A percentile compares a stretch with the other conserved stretches of the same genome.
Evolutionary conservation across 768 basidiomycete species (phyloP).

Genomic region (Rhodosporidiobolus odoratus): DNA sequence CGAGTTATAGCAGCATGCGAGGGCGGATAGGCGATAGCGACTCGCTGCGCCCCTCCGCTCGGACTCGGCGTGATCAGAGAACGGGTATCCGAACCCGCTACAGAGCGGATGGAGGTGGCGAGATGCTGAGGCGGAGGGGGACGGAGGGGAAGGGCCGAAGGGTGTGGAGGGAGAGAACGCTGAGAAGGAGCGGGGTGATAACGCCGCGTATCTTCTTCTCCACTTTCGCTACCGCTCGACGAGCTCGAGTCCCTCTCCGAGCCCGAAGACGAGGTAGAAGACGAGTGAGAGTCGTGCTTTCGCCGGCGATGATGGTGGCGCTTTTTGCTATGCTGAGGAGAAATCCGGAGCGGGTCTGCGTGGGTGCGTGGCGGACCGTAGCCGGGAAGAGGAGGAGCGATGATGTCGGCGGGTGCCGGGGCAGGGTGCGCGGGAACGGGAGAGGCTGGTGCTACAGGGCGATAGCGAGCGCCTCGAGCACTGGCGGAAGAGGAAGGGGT

Average conservation of each 20-base stretch:
- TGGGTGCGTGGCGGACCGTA: constrained; percentile 31
- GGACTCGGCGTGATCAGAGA: not conserved
- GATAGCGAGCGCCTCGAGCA: not conserved
- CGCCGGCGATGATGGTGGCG: not conserved
- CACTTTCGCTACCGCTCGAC: not conserved
- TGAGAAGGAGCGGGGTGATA: constrained; percentile 4
- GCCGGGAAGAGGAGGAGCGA: constrained; percentile 27
- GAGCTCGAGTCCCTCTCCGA: not conserved
- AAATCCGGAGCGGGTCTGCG: not conserved
- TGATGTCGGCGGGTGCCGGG: constrained; percentile 13
- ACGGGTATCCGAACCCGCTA: not conserved
- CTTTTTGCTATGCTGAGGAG: not conserved
- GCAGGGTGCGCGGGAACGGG: not conserved
- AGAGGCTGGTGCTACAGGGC: not conserved
- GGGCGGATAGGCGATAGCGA: not conserved
- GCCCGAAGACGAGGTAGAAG: not conserved
- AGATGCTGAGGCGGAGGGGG: not conserved
- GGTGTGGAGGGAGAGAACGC: constrained; percentile 1
- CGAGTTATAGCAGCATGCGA: not conserved
- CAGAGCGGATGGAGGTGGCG: not conserved
- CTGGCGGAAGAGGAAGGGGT: not conserved
- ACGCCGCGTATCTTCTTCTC: not conserved
- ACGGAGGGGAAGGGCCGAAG: not conserved
- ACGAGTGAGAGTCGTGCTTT: not conserved
- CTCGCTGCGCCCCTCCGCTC: not conserved